Conservation (phyloP, 2,329 filamentous ascomycete species). For the Stemphylium lycopersici region DNA sequence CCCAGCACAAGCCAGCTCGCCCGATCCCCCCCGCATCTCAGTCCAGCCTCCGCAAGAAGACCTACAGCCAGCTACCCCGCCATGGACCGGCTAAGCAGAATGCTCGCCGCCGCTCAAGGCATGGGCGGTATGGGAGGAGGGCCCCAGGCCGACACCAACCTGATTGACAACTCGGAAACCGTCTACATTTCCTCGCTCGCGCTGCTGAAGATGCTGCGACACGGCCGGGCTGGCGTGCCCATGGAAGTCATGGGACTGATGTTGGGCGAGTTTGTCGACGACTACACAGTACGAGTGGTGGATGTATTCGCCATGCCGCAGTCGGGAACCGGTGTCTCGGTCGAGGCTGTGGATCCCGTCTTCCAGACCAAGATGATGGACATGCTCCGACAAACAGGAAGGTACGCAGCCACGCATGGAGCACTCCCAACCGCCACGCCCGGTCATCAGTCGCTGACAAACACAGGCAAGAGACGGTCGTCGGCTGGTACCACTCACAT, state of each 20-base stretch:
- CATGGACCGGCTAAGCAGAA: constrained; percentile 92
- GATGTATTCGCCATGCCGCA: constrained; percentile 99
- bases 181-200: constrained; percentile 99
- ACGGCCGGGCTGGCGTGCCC: constrained; percentile 94
- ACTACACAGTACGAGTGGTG: constrained; percentile 97
- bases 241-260: constrained; percentile 99
- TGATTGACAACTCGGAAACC: constrained; percentile 99
- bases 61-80: constrained; percentile 6
- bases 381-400: constrained; percentile 95
- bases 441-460: constrained; percentile 22
- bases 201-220: constrained; percentile 96
- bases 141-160: constrained; percentile 72
- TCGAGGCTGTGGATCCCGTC: constrained; percentile 96
- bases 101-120: constrained; percentile 76
- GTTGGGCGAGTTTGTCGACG: constrained; percentile 98
- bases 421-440: not conserved
- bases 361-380: constrained; percentile 99
- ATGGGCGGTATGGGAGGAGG: constrained; percentile 67
- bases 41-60: not conserved
- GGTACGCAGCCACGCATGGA: constrained; percentile 59
- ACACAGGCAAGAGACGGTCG: constrained; percentile 86
- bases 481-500: constrained; percentile 99
- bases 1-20: not conserved
- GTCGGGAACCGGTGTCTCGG: constrained; percentile 95
- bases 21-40: not conserved